A percentile compares a stretch with the other conserved stretches of the same genome.
Evolutionary conservation across 2,329 filamentous ascomycete genomes (phyloP).

Genomic region (Pleurostoma richardsiae): DNA sequence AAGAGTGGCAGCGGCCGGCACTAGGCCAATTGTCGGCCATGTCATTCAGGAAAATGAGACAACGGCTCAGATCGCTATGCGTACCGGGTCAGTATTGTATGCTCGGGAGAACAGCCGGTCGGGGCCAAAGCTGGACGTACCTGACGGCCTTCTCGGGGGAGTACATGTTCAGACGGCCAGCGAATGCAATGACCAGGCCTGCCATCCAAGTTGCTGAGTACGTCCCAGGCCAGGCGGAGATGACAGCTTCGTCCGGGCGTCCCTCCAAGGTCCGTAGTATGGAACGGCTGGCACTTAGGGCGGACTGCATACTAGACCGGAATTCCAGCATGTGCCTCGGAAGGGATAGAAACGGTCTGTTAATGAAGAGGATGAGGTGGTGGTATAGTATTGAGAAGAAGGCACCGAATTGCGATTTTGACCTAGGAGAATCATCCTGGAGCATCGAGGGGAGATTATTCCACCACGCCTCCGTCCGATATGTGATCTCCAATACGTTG

Average conservation of each 20-base stretch:
- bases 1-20: slow-evolving; percentile 1
- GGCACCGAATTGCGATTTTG: slow-evolving; percentile 2
- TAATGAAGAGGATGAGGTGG: slow-evolving; percentile 23
- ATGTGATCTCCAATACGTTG: slow-evolving; percentile 12
- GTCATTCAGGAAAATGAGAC: not conserved
- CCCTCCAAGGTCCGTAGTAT: slow-evolving; percentile 16
- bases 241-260: slow-evolving; percentile 11
- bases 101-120: not conserved
- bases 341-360: slow-evolving; percentile 27
- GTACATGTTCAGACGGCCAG: slow-evolving; percentile 21
- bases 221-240: slow-evolving; percentile 24
- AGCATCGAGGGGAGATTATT: slow-evolving; percentile 13
- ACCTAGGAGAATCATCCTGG: slow-evolving; percentile 7
- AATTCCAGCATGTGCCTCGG: slow-evolving; percentile 19
- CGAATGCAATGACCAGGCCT: slow-evolving; percentile 27
- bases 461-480: slow-evolving; percentile 17
- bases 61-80: slow-evolving; percentile 1
- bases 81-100: not conserved
- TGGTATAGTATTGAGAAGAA: slow-evolving; percentile 25
- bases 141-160: slow-evolving; percentile 10
- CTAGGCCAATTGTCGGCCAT: not conserved
- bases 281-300: slow-evolving; percentile 18
- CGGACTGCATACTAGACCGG: slow-evolving; percentile 21
- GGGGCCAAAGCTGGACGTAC: slow-evolving; percentile 1
- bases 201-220: slow-evolving; percentile 30